Evolutionary conservation across 176 grass and related monocot genomes (phyloP).

Genomic region (Avena atlantica): DNA sequence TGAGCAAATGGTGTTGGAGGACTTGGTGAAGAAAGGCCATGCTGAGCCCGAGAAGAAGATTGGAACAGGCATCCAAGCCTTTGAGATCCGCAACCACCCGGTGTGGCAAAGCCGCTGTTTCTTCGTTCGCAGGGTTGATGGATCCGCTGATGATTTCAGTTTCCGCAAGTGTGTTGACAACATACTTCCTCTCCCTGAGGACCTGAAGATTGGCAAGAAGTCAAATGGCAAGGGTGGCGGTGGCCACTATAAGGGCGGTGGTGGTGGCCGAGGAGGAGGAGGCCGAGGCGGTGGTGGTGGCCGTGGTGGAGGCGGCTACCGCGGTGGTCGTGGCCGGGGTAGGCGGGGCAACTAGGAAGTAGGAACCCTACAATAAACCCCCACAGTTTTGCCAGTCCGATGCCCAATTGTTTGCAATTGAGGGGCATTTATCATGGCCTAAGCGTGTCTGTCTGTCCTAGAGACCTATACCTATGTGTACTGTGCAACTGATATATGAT

Average conservation of each 20-base stretch:
- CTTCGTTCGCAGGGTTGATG: constrained; percentile 76
- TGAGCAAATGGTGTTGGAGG: constrained; percentile 78
- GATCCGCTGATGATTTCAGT: constrained; percentile 83
- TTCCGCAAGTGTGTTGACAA: constrained; percentile 94
- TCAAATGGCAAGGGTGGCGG: constrained; percentile 43
- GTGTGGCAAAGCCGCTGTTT: constrained; percentile 80
- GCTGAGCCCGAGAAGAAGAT: constrained; percentile 73
- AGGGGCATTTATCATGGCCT: constrained; percentile 18
- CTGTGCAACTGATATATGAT: constrained; percentile 45
- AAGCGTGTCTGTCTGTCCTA: background rate
- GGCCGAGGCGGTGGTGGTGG: constrained; percentile 44
- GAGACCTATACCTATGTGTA: constrained; percentile 7
- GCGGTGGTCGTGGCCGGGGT: constrained; percentile 54
- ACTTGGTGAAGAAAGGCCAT: constrained; percentile 84
- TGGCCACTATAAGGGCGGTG: constrained; percentile 42
- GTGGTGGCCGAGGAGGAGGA: constrained; percentile 47
- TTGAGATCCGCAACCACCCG: constrained; percentile 80
- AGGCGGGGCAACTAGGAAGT: constrained; percentile 47
- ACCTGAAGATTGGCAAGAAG: constrained; percentile 59
- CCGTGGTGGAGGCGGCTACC: constrained; percentile 44
- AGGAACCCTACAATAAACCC: background rate
- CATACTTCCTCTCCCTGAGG: constrained; percentile 83
- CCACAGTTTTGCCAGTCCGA: constrained; percentile 39
- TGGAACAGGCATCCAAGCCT: constrained; percentile 74
- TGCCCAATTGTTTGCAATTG: background rate